Conservation (phyloP, 805 yeast genomes). For the Candida broadrunensis region DNA sequence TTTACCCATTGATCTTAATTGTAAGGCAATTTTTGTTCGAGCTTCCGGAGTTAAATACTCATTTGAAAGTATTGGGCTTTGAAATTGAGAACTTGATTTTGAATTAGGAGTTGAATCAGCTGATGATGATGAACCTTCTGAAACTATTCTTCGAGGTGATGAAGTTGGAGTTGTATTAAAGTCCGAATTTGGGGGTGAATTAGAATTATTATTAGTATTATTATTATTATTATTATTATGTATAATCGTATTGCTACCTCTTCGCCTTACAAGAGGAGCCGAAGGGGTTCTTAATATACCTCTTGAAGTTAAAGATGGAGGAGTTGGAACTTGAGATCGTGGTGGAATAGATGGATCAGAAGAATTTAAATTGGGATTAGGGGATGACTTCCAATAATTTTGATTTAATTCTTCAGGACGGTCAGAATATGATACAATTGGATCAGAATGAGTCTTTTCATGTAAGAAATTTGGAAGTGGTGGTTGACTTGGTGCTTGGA, state of each 20-base stretch:
- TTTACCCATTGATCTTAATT: conserved; percentile 54
- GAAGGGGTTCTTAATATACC: conserved; percentile 7
- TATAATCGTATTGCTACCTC: background rate
- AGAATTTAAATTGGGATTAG: background rate
- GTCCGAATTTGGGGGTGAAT: background rate
- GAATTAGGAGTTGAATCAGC: background rate
- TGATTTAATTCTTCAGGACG: background rate
- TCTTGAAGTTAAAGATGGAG: conserved; percentile 5
- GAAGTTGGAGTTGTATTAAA: background rate
- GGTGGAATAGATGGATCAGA: conserved; percentile 1
- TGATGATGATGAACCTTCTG: conserved; percentile 2
- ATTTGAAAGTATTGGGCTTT: background rate
- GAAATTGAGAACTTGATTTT: conserved; percentile 1
- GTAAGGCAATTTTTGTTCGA: conserved; percentile 43
- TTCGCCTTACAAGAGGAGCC: conserved; percentile 2
- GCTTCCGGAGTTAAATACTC: conserved; percentile 25
- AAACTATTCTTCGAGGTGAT: background rate
- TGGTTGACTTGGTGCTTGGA: conserved; percentile 1
- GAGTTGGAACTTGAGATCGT: conserved; percentile 1
- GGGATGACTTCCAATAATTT: background rate
- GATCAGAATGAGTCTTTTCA: background rate
- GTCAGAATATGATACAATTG: background rate
- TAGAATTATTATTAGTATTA: too few relatives aligned
- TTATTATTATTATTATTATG: background rate
- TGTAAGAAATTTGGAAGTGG: conserved; percentile 3